Evolutionary conservation across 495 filamentous ascomycete genomes (phyloP), one percentile per base, ranked within the genome.

Genomic region (Hypoxylon rickii): DNA sequence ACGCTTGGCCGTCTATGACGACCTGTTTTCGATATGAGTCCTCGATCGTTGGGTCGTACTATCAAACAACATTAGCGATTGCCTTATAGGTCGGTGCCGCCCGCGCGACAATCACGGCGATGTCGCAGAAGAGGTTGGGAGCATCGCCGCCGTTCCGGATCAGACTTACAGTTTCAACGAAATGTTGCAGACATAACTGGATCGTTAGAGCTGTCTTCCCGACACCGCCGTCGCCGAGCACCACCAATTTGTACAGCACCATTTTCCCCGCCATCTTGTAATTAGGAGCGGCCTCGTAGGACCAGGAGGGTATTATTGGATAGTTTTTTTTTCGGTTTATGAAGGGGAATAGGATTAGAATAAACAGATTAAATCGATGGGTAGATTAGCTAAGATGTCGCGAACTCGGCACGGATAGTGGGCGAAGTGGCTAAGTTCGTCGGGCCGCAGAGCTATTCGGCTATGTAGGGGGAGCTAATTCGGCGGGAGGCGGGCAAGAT

Each of bases 21-120:
- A 96, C 92, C 76, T 97, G 95, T 77, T 97, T 97, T 58, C 94
- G 86, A 73, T 98, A 98, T 12, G 93, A 97, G 64, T 98, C 90
- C 76, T 96, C 90, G 68, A 96, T 96, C 55, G 90, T 97, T 19
- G 94, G 94, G 73, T 98, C 94, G 72, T 98, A 98, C 70, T 81
- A 44, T 46, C 15, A 29, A 7, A 31, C 44, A 38, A 51, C 1
- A 57, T 71, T 61, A 72, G 71, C 63, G 26, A 55, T 33, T 19
- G 20, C 38, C 13, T 15, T 44, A 16, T n/a, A 29, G 31, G 13
- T 15, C 24, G 17, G 26, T 11, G 10, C 16, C 16, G 42, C 46
- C 34, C 58, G 46, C 46, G 46, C n/a, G 22, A 29, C 7, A 36
- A 12, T 11, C 45, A 7, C 5, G 29, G 22, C 12, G 33, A 22